Percentiles rank a stretch among this genome's conserved stretches.
Evolutionary conservation across 768 basidiomycete genomes (phyloP).

Genomic region (Rhodosporidiobolus sp.): DNA sequence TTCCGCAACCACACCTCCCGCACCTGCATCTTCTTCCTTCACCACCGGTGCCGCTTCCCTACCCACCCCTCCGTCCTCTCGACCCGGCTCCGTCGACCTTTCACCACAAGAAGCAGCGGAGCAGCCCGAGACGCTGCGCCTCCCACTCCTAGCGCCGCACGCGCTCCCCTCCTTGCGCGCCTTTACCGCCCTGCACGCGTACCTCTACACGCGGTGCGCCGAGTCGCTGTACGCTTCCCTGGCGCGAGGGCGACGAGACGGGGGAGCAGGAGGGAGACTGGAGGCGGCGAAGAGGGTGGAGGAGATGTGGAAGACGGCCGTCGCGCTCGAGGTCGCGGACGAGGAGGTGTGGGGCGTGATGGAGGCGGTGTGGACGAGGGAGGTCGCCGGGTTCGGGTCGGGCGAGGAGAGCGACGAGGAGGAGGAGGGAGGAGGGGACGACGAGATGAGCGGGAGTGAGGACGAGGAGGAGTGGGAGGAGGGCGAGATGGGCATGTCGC

Average conservation of each 20-base stretch:
- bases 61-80: no score
- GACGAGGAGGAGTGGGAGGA: no score
- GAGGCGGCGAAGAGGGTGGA: background rate
- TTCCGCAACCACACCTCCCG: no score
- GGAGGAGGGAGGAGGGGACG: background rate
- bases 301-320: background rate
- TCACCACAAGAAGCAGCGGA: background rate
- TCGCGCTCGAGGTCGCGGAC: background rate
- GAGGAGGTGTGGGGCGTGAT: background rate
- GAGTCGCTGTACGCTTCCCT: background rate
- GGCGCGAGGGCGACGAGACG: background rate
- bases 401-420: background rate
- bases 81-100: no score
- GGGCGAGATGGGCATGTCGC: no score
- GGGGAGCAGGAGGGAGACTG: background rate
- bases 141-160: background rate
- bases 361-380: background rate
- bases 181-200: conserved; percentile 12
- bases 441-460: background rate
- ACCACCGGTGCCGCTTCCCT: no score
- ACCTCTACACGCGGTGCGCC: background rate
- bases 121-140: background rate
- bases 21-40: no score
- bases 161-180: conserved; percentile 3
- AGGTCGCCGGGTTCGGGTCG: background rate